A percentile compares a stretch with the other conserved stretches of the same genome.
phyloP scores from a whole-genome alignment of 2,329 filamentous ascomycete species.

The Ophiostoma quercus region DNA sequence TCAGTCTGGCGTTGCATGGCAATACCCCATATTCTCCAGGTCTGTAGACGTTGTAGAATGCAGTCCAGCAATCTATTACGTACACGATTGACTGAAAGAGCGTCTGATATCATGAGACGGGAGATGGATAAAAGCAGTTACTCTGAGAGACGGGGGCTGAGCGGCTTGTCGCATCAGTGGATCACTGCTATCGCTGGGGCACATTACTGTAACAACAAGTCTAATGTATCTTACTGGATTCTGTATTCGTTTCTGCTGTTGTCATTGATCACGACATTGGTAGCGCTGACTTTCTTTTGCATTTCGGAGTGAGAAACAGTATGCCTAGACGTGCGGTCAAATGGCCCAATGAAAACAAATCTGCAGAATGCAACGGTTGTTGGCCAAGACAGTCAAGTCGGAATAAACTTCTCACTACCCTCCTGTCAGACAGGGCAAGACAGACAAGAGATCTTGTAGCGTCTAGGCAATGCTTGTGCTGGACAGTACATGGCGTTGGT shows the following conservation, averaged over 20 bases:
- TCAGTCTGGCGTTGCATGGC: neutral
- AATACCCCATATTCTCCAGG: conserved; percentile 2
- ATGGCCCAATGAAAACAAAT: neutral
- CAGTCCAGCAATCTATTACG: conserved; percentile 1
- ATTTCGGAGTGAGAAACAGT: neutral
- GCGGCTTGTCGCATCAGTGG: conserved; percentile 9
- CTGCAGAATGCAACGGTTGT: neutral
- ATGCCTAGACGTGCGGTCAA: neutral
- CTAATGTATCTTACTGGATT: too few relatives aligned
- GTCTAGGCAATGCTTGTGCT: conserved; percentile 7
- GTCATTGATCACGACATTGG: neutral
- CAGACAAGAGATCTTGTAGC: neutral
- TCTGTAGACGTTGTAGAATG: neutral
- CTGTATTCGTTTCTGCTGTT: neutral
- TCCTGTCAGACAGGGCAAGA: conserved; percentile 2
- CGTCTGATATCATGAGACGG: neutral
- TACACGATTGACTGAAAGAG: neutral
- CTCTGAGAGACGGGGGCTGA: neutral
- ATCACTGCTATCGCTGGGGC: neutral
- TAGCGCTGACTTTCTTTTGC: neutral
- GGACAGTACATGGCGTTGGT: neutral
- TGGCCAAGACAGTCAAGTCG: neutral
- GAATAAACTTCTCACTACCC: neutral
- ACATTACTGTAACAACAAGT: neutral
- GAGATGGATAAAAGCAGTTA: neutral